Percentiles rank a stretch among this genome's conserved stretches.
Evolutionary conservation across 1,284 basidiomycete species (phyloP).

Genomic region (Phenoliferia sp.): DNA sequence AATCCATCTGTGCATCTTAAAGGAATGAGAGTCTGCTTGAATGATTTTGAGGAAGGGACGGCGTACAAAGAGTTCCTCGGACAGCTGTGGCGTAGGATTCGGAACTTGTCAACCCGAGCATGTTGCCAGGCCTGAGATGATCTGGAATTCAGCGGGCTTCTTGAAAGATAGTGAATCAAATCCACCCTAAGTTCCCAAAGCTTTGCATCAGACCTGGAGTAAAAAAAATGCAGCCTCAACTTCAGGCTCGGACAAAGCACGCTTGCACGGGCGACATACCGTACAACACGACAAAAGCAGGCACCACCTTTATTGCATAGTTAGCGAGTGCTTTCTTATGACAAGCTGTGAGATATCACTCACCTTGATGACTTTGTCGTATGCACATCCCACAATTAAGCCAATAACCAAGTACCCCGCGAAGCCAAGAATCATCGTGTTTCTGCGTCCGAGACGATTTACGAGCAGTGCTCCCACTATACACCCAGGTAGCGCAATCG

Average conservation of each 20-base stretch:
- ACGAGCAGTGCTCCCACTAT: constrained; percentile 59
- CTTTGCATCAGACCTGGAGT: constrained; percentile 61
- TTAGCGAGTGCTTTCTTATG: not conserved
- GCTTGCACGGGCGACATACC: not conserved
- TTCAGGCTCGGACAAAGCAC: too few species aligned
- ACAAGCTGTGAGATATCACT: constrained; percentile 43
- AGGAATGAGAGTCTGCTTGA: not conserved
- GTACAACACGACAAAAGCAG: constrained; percentile 55
- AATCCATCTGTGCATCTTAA: constrained; percentile 38
- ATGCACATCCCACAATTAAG: constrained; percentile 61
- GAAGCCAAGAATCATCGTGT: constrained; percentile 62
- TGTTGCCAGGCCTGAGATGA: constrained; percentile 55
- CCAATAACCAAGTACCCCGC: constrained; percentile 62
- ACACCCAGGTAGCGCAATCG: constrained; percentile 63
- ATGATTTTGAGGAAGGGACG: not conserved
- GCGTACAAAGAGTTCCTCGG: constrained; percentile 63
- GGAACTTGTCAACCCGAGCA: constrained; percentile 56
- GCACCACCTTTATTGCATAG: constrained; percentile 41
- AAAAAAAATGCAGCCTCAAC: too few species aligned
- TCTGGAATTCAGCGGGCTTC: too few species aligned
- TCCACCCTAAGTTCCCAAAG: constrained; percentile 64
- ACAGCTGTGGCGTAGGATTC: constrained; percentile 65
- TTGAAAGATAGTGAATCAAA: too few species aligned
- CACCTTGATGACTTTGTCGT: constrained; percentile 57
- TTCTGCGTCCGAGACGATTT: constrained; percentile 49